Conservation (phyloP, 139 green algal genomes). For the Nannochloris sp. region DNA sequence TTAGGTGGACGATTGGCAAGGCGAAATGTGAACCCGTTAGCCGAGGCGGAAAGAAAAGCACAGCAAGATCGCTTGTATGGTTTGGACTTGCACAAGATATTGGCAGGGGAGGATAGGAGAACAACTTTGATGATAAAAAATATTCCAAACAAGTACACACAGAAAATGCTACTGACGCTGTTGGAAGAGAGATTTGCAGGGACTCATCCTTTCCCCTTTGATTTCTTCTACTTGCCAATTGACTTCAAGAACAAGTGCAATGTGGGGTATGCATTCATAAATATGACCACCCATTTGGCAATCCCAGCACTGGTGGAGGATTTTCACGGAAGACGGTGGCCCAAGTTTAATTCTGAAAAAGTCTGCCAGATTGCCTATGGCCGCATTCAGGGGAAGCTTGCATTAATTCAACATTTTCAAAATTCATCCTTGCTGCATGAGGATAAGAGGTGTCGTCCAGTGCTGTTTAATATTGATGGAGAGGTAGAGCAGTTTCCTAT, state of each 20-base stretch:
- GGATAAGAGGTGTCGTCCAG: constrained; percentile 94
- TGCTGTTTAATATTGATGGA: constrained; percentile 73
- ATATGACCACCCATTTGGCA: constrained; percentile 71
- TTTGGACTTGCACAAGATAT: constrained; percentile 64
- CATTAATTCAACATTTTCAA: constrained; percentile 91
- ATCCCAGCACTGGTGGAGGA: constrained; percentile 77
- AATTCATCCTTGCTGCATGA: constrained; percentile 96
- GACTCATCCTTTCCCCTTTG: constrained; percentile 37
- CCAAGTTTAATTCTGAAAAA: constrained; percentile 96
- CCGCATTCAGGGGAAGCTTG: constrained; percentile 82
- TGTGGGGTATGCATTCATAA: constrained; percentile 99
- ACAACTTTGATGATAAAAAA: constrained; percentile 99
- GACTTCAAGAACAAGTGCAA: constrained; percentile 99
- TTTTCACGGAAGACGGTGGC: constrained; percentile 91
- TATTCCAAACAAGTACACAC: constrained; percentile 99
- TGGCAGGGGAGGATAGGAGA: constrained; percentile 69
- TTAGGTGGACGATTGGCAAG: constrained; percentile 58
- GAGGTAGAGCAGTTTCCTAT: constrained; percentile 40
- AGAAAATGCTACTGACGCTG: constrained; percentile 94
- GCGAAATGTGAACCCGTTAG: constrained; percentile 51
- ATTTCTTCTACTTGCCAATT: constrained; percentile 82
- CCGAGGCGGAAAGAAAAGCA: constrained; percentile 64
- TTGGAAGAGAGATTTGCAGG: constrained; percentile 74
- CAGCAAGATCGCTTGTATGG: constrained; percentile 75
- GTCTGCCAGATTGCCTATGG: constrained; percentile 89